phyloP scores from a whole-genome alignment of 75 land plant species.

The Ceratopteris richardii region DNA sequence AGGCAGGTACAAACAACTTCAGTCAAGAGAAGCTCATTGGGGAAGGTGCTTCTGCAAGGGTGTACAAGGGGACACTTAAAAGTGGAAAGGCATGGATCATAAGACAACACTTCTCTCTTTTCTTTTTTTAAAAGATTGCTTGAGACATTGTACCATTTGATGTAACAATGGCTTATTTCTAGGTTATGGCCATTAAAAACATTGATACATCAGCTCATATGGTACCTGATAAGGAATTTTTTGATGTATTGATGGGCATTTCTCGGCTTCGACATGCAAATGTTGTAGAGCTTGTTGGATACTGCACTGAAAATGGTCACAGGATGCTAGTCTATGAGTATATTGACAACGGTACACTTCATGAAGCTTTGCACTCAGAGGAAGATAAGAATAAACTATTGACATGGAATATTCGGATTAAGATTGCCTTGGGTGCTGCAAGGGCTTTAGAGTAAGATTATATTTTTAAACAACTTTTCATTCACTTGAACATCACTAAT shows the following conservation, averaged over 20 bases:
- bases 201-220: conserved; percentile 28
- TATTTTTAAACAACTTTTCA: not conserved
- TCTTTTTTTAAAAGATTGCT: not conserved
- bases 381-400: conserved; percentile 46
- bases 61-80: conserved; percentile 60
- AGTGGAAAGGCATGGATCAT: conserved; percentile 56
- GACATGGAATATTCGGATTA: conserved; percentile 70
- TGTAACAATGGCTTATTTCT: not conserved
- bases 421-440: conserved; percentile 77
- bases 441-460: conserved; percentile 74
- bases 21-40: conserved; percentile 62
- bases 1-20: conserved; percentile 71
- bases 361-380: conserved; percentile 62
- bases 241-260: conserved; percentile 42
- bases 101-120: not conserved
- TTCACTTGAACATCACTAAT: not conserved
- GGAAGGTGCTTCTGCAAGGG: conserved; percentile 77
- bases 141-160: not conserved
- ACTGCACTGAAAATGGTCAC: conserved; percentile 74
- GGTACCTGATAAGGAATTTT: conserved; percentile 43
- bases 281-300: conserved; percentile 74
- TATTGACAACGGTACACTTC: conserved; percentile 52
- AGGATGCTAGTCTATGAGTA: conserved; percentile 65
- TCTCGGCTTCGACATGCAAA: conserved; percentile 59
- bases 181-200: conserved; percentile 78